Evolutionary conservation across 2,329 filamentous ascomycete species (phyloP), one percentile per base, ranked within the genome.

Genomic region (Paracamarosporium sp.): DNA sequence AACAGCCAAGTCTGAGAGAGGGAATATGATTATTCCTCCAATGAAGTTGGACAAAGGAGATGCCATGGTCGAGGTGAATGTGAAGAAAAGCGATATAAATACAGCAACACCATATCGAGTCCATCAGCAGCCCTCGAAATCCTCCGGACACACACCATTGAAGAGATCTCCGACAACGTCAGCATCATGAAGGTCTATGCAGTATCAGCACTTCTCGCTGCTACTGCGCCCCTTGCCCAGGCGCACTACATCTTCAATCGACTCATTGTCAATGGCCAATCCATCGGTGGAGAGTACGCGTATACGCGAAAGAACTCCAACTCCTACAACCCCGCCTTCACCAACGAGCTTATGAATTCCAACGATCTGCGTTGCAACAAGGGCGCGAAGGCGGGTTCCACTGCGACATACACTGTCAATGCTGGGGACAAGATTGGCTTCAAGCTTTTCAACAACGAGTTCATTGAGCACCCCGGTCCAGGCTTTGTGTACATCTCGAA

Each of bases 371-470:
- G 73, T 25, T 76, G 74, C 69, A 76, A 76, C 68, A 71, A 69
- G 41, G 74, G 74, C 40, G 72, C 71, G 30, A 66, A 47, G 15
- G 59, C 69, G 3, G 71, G 72, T 25, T 69, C 67, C 44, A 80
- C 71, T 4, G 62, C 67, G 13, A 76, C 73, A n/a, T 73, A 75
- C 62, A 68, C 64, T 24, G 72, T 76, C 56, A 72, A 73, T 50
- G 71, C 82, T 4, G 83, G 82, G 40, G 77, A 81, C 71, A 78
- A 82, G 69, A 67, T 85, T 70, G 74, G 80, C 65, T 73, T 84
- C 77, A 76, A 83, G 79, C 64, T 85, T 63, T 75, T 82, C 76
- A 73, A 82, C 77, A 78, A 80, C 68, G 77, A 81, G 63, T 68
- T 80, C 67, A 79, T 85, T 67, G 76, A 74, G 58, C 73, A 76